Evolutionary conservation across 2,329 filamentous ascomycete genomes (phyloP).

Genomic region (Claviceps lovelessii): DNA sequence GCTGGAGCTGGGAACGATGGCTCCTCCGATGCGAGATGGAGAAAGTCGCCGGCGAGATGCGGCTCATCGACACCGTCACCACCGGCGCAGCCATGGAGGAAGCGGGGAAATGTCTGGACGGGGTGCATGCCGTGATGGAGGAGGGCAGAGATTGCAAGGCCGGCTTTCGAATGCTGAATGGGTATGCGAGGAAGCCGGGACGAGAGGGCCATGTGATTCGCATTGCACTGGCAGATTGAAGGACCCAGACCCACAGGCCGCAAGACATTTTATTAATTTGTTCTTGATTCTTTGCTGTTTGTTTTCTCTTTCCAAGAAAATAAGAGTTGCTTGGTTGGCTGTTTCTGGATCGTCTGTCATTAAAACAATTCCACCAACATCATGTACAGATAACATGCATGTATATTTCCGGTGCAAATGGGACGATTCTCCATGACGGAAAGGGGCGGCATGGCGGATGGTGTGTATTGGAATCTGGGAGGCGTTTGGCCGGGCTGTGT

Average conservation of each 20-base stretch:
- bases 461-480: background rate
- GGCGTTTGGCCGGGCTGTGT: background rate
- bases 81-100: conserved; percentile 36
- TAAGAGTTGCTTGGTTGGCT: no score
- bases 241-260: background rate
- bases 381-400: background rate
- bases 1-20: conserved; percentile 95
- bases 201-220: conserved; percentile 23
- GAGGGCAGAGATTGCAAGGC: conserved; percentile 46
- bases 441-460: background rate
- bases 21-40: conserved; percentile 76
- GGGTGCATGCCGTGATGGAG: conserved; percentile 46
- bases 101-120: conserved; percentile 45
- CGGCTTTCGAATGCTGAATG: conserved; percentile 46
- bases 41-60: conserved; percentile 53
- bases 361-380: background rate
- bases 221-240: conserved; percentile 16
- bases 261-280: no score
- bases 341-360: no score
- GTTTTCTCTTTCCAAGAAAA: no score
- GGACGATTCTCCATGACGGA: no score
- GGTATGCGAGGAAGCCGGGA: conserved; percentile 49
- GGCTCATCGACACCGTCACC: conserved; percentile 38
- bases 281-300: no score
- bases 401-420: no score